Percentiles rank a stretch among this genome's conserved stretches.
phyloP scores from a whole-genome alignment of 2,329 filamentous ascomycete species.

The Cercospora berteroae region DNA sequence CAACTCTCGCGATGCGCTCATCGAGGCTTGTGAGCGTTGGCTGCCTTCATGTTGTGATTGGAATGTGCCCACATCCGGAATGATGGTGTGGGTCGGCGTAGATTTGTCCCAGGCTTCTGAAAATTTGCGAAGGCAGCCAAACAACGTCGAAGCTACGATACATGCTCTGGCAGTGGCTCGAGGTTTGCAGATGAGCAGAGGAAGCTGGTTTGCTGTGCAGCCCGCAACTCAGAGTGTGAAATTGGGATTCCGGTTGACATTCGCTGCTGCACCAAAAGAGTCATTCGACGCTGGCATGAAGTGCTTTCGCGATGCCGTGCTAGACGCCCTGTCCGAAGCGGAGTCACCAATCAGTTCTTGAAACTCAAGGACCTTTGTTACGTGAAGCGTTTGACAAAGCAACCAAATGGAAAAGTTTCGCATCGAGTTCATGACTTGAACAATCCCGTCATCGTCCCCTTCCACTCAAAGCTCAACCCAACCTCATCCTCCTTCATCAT shows the following conservation, averaged over 20 bases:
- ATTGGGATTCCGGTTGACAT: conserved; percentile 9
- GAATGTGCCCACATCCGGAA: conserved; percentile 27
- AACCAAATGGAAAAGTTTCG: neutral
- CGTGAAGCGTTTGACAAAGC: neutral
- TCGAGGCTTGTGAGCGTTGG: conserved; percentile 32
- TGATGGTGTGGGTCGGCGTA: conserved; percentile 32
- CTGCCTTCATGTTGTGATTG: conserved; percentile 29
- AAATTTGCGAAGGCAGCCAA: neutral
- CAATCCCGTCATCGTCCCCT: neutral
- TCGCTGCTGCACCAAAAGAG: conserved; percentile 16
- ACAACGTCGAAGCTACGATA: conserved; percentile 27
- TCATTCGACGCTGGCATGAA: conserved; percentile 14
- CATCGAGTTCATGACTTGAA: neutral
- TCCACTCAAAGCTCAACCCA: conserved; percentile 10
- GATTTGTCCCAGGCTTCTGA: neutral
- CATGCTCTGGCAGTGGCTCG: conserved; percentile 16
- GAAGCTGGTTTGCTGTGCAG: conserved; percentile 25
- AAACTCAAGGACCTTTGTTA: neutral
- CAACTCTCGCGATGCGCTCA: conserved; percentile 27
- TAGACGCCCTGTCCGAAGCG: neutral
- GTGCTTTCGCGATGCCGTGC: conserved; percentile 12
- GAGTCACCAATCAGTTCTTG: neutral
- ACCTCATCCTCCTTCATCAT: neutral
- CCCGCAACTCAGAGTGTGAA: neutral
- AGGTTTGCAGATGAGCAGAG: conserved; percentile 27